These are phyloP conservation scores for Verticillium klebahnii DNA, from an alignment of 2,329 filamentous ascomycete species.

Conservation along the genomic window DNA sequence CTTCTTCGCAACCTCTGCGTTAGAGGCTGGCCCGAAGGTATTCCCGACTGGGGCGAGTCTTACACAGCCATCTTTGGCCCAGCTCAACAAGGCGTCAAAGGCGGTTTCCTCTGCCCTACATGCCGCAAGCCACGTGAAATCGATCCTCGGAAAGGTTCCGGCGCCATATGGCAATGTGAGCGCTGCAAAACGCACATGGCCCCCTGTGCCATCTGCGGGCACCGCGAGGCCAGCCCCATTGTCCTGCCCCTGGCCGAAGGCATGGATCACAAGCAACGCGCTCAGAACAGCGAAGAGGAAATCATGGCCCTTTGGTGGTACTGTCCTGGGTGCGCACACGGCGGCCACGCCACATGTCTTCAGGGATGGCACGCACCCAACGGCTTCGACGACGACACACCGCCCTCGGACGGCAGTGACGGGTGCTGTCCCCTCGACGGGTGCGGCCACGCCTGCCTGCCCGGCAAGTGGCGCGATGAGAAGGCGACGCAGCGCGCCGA, in stretches of 20 bases:
- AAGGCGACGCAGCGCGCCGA: conserved; percentile 39
- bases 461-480: conserved; percentile 50
- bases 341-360: conserved; percentile 57
- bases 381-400: conserved; percentile 15
- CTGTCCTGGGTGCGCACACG: conserved; percentile 58
- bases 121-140: conserved; percentile 55
- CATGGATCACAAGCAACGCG: neutral
- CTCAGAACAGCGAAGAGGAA: conserved; percentile 3
- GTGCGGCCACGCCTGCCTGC: conserved; percentile 59
- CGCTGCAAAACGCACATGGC: conserved; percentile 49
- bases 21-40: conserved; percentile 47
- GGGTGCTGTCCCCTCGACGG: conserved; percentile 63
- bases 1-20: conserved; percentile 58
- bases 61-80: conserved; percentile 50
- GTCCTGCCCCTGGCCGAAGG: conserved; percentile 18
- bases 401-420: conserved; percentile 30
- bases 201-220: conserved; percentile 55
- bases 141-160: conserved; percentile 37
- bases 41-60: conserved; percentile 48
- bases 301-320: conserved; percentile 54
- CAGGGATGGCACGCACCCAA: conserved; percentile 51
- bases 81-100: conserved; percentile 50
- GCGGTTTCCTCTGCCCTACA: conserved; percentile 47
- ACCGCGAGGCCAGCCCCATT: conserved; percentile 41
- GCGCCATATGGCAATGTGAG: conserved; percentile 53